These are phyloP conservation scores for Penicillium fuscoglaucum DNA, from an alignment of 2,329 filamentous ascomycete species.

Conservation along the genomic window DNA sequence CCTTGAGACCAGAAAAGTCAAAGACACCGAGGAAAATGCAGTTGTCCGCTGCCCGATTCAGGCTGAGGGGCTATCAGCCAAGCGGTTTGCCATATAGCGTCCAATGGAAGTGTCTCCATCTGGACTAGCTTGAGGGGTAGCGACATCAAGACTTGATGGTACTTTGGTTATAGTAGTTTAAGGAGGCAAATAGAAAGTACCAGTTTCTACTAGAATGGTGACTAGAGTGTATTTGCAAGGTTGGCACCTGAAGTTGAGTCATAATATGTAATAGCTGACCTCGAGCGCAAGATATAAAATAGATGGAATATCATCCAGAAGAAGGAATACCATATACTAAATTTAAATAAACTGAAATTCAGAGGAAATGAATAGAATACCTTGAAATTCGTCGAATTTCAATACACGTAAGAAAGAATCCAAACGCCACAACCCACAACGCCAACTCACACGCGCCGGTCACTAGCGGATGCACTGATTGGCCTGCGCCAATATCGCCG, in stretches of 20 bases:
- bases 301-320: neutral
- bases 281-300: constrained; percentile 7
- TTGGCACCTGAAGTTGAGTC: constrained; percentile 8
- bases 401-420: constrained; percentile 13
- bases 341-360: neutral
- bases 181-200: constrained; percentile 5
- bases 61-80: constrained; percentile 14
- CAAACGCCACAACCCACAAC: constrained; percentile 14
- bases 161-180: neutral
- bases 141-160: constrained; percentile 8
- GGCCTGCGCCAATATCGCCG: constrained; percentile 10
- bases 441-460: constrained; percentile 11
- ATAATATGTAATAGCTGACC: neutral
- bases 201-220: neutral
- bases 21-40: constrained; percentile 10
- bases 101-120: constrained; percentile 21
- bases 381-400: constrained; percentile 15
- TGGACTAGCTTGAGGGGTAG: constrained; percentile 29
- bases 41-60: constrained; percentile 22
- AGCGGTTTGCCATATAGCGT: constrained; percentile 15
- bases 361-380: constrained; percentile 7
- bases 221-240: constrained; percentile 1
- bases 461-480: constrained; percentile 12
- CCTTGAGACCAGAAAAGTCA: neutral
- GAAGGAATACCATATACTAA: neutral